Evolutionary conservation across 805 yeast genomes (phyloP).

Genomic region (Yarrowia alimentaria): DNA sequence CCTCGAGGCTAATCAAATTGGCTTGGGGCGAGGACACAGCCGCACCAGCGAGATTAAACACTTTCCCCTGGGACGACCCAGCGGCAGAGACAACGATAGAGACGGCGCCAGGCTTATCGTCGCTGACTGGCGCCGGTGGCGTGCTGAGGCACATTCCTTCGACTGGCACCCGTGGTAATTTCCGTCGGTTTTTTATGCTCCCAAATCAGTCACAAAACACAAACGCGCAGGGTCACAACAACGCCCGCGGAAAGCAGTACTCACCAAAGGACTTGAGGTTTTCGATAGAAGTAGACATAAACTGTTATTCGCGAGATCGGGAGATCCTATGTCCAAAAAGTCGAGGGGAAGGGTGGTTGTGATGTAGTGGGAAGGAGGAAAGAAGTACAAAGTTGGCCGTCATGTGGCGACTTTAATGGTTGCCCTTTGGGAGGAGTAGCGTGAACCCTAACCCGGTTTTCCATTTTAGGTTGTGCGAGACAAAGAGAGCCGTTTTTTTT

Average conservation of each 20-base stretch:
- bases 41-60: too few species aligned
- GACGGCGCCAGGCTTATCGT: too few species aligned
- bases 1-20: too few species aligned
- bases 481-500: too few species aligned
- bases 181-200: neutral
- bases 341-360: neutral
- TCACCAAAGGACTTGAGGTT: conserved; percentile 48
- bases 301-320: conserved; percentile 33
- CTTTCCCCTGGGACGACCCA: too few species aligned
- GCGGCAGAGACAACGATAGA: too few species aligned
- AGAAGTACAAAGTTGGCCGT: conserved; percentile 9
- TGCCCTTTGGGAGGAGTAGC: conserved; percentile 7
- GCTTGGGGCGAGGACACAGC: too few species aligned
- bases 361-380: neutral
- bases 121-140: too few species aligned
- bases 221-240: neutral
- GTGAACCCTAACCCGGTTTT: conserved; percentile 10
- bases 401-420: conserved; percentile 24
- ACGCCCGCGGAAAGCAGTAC: conserved; percentile 25
- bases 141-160: too few species aligned
- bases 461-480: neutral
- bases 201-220: too few species aligned
- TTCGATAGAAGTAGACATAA: conserved; percentile 78
- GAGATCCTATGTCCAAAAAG: conserved; percentile 9
- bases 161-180: neutral